Percentiles rank a stretch among this genome's conserved stretches.
phyloP scores from a whole-genome alignment of 768 basidiomycete genomes.

The Pleurotus platypus region DNA sequence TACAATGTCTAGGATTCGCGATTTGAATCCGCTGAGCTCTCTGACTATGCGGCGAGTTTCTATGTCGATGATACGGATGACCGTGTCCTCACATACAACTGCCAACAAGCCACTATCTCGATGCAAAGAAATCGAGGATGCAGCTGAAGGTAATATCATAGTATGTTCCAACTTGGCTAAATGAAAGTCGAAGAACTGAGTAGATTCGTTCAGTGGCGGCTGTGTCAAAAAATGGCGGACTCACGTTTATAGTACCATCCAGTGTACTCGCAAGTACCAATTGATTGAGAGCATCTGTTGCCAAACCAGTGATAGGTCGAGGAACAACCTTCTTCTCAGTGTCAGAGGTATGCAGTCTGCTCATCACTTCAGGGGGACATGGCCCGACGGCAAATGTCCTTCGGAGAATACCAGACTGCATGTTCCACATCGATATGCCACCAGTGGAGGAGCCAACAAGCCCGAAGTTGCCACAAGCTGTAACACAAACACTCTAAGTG shows the following conservation, averaged over 20 bases:
- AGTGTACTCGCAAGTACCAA: slow-evolving; percentile 79
- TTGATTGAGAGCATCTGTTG: slow-evolving; percentile 81
- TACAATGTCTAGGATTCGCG: slow-evolving; percentile 87
- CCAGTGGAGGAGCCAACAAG: slow-evolving; percentile 81
- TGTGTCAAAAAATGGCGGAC: slow-evolving; percentile 23
- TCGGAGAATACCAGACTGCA: slow-evolving; percentile 89
- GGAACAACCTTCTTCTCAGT: slow-evolving; percentile 35
- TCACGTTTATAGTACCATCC: slow-evolving; percentile 86
- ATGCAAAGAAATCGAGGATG: slow-evolving; percentile 72
- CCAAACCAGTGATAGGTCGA: slow-evolving; percentile 76
- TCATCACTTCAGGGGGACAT: slow-evolving; percentile 51
- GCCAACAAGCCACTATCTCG: slow-evolving; percentile 84
- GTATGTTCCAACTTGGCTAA: slow-evolving; percentile 71
- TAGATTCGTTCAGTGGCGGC: slow-evolving; percentile 1
- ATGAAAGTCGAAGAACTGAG: slow-evolving; percentile 97
- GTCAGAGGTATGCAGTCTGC: slow-evolving; percentile 35
- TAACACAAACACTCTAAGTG: slow-evolving; percentile 75
- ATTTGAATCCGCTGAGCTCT: slow-evolving; percentile 81
- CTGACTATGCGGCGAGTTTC: slow-evolving; percentile 87
- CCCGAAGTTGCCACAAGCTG: slow-evolving; percentile 95
- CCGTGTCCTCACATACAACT: slow-evolving; percentile 80
- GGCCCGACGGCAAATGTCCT: slow-evolving; percentile 71
- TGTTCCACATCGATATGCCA: slow-evolving; percentile 88
- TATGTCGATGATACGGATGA: slow-evolving; percentile 84
- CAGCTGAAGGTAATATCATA: slow-evolving; percentile 62